A percentile compares a stretch with the other conserved stretches of the same genome.
phyloP scores from a whole-genome alignment of 768 basidiomycete genomes.

The Leccinum uliginosum region DNA sequence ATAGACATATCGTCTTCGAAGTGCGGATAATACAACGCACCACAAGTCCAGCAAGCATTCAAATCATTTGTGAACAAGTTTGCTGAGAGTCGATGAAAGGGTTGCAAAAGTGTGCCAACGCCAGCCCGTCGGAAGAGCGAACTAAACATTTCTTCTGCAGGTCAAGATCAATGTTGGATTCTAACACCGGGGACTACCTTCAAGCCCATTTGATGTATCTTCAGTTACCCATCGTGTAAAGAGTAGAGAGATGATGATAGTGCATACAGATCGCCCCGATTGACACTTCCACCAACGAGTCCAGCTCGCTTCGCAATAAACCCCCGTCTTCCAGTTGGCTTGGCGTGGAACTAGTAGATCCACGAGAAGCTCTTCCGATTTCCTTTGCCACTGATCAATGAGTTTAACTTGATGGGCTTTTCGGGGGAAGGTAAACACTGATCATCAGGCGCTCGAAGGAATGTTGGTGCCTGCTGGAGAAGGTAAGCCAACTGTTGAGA shows the following conservation, averaged over 20 bases:
- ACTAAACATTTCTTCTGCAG: not conserved
- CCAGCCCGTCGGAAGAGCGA: not conserved
- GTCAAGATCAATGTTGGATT: conserved; percentile 9
- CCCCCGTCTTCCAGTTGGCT: too few relatives aligned
- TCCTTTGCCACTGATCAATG: conserved; percentile 86
- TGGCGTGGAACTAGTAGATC: conserved; percentile 25
- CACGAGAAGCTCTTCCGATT: conserved; percentile 53
- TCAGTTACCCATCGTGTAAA: too few relatives aligned
- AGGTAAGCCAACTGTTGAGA: too few relatives aligned
- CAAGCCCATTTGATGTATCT: too few relatives aligned
- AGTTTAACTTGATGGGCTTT: too few relatives aligned
- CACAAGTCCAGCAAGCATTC: not conserved
- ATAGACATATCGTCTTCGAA: conserved; percentile 6
- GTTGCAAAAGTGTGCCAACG: conserved; percentile 4
- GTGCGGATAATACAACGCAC: not conserved
- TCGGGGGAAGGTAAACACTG: too few relatives aligned
- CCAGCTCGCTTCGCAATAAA: conserved; percentile 39
- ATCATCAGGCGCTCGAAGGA: too few relatives aligned
- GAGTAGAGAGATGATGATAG: too few relatives aligned
- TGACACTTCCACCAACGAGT: conserved; percentile 20
- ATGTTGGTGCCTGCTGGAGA: too few relatives aligned
- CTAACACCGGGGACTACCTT: not conserved
- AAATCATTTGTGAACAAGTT: conserved; percentile 8
- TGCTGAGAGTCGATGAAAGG: conserved; percentile 3
- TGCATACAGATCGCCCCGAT: conserved; percentile 21